Base-by-base conservation (phyloP, 1,284 basidiomycete genomes). In the Moesziomyces sp. region DNA sequence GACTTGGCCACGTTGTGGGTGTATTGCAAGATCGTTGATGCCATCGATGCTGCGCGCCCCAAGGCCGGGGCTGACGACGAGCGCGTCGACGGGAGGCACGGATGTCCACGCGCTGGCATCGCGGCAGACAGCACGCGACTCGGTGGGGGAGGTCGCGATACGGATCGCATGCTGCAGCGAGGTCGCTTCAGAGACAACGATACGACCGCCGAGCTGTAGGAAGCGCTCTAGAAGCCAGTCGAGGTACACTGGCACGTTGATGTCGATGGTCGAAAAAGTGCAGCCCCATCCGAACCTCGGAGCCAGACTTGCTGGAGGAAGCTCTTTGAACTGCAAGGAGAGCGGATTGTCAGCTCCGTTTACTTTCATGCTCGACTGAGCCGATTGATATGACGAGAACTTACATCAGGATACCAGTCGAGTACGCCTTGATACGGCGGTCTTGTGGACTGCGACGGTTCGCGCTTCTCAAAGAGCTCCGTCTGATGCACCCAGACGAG, bases 401-500 rank as follows among this genome's bases (percentile, higher is more conserved):
- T 73, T 48, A 77, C 67, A 19, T 76, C 70, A 3, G 78, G 78
- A 52, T 80, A 80, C 74, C 77, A 80, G 24, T 75, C 65, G 18
- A 80, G 56, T 23, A 68, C 54, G 19, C 52, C 58, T n/a, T 52
- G 50, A 46, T 66, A 73, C 0, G 65, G 68, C 33, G 55, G 45
- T 18, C 43, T 51, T 10, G 47, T 21, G 13, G 33, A 7, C 3
- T 40, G 26, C 16, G 51, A 35, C 18, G 23, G 33, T 11, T 16
- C 11, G 3, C 42, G 19, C 5, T 35, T 30, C 28, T 72, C 56
- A 46, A 69, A 79, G 14, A 66, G 58, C 56, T 80, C 78, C 13
- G 63, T 69, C 57, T 80, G 78, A 44, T 77, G 64, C n/a, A 77
- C 77, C 77, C 77, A 79, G 3, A 73, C 62, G 14, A 79, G 61